Conservation (phyloP, 2,329 filamentous ascomycete species). For the Colletotrichum acutatum region DNA sequence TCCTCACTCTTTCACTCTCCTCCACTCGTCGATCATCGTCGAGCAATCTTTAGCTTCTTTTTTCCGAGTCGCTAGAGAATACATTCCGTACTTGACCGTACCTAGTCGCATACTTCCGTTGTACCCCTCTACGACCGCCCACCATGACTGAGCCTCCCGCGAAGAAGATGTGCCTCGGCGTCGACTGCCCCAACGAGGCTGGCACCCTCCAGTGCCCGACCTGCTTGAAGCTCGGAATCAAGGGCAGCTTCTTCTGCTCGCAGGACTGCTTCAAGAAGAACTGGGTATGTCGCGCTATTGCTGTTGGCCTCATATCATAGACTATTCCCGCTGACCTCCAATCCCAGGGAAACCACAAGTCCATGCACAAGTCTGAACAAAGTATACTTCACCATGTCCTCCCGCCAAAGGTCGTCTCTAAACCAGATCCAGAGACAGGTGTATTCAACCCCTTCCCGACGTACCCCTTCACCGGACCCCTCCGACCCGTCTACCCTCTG, state of each 20-base stretch:
- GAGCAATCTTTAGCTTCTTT: background rate
- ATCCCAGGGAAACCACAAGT: constrained; percentile 81
- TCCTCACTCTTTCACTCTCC: background rate
- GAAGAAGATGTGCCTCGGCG: constrained; percentile 80
- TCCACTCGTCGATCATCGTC: background rate
- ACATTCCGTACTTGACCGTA: background rate
- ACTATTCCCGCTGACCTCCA: constrained; percentile 5
- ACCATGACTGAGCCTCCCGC: constrained; percentile 62
- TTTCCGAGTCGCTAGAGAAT: background rate
- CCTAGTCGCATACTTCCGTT: background rate
- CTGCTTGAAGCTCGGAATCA: constrained; percentile 87
- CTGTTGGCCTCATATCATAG: background rate
- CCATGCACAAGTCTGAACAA: constrained; percentile 82
- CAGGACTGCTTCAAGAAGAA: constrained; percentile 99
- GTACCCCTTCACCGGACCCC: constrained; percentile 81
- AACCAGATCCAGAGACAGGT: constrained; percentile 90
- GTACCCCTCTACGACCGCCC: constrained; percentile 21
- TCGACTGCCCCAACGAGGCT: constrained; percentile 88
- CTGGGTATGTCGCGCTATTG: constrained; percentile 77
- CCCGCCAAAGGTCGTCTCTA: constrained; percentile 85
- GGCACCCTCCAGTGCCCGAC: constrained; percentile 92
- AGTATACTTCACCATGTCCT: constrained; percentile 79
- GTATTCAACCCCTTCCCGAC: constrained; percentile 92
- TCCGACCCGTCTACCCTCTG: constrained; percentile 89
- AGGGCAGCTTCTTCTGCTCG: constrained; percentile 96